Conservation (phyloP, 2,329 filamentous ascomycete species). For the Ophiostoma tasmaniense region DNA sequence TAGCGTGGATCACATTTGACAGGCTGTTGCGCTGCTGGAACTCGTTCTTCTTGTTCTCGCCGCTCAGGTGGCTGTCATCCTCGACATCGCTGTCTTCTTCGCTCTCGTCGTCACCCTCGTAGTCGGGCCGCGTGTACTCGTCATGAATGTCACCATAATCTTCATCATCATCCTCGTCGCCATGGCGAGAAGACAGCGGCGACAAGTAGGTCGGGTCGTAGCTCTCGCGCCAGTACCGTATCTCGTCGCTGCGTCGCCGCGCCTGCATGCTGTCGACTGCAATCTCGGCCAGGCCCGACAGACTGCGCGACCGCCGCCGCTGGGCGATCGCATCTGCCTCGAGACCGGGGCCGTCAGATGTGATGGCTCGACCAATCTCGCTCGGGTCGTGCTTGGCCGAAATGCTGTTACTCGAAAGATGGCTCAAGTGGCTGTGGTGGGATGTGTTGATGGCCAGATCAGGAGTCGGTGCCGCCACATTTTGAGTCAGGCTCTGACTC, state of each 20-base stretch:
- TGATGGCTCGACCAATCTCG: conserved; percentile 56
- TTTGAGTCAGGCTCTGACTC: too few species aligned
- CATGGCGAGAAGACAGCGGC: conserved; percentile 38
- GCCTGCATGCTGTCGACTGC: conserved; percentile 26
- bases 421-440: not conserved
- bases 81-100: conserved; percentile 9
- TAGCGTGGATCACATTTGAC: conserved; percentile 2
- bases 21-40: conserved; percentile 10
- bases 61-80: not conserved
- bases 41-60: not conserved
- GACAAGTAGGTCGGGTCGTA: conserved; percentile 44
- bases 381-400: conserved; percentile 20
- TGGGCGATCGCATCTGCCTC: conserved; percentile 27
- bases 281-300: conserved; percentile 45
- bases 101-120: conserved; percentile 17
- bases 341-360: conserved; percentile 37
- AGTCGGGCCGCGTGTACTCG: not conserved
- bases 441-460: conserved; percentile 22
- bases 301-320: conserved; percentile 50
- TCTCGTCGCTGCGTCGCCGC: conserved; percentile 54
- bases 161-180: conserved; percentile 17
- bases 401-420: not conserved
- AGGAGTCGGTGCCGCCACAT: not conserved
- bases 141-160: conserved; percentile 4
- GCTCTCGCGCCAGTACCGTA: conserved; percentile 55